Conservation (phyloP, 768 basidiomycete genomes). For the Mrakia frigida region DNA sequence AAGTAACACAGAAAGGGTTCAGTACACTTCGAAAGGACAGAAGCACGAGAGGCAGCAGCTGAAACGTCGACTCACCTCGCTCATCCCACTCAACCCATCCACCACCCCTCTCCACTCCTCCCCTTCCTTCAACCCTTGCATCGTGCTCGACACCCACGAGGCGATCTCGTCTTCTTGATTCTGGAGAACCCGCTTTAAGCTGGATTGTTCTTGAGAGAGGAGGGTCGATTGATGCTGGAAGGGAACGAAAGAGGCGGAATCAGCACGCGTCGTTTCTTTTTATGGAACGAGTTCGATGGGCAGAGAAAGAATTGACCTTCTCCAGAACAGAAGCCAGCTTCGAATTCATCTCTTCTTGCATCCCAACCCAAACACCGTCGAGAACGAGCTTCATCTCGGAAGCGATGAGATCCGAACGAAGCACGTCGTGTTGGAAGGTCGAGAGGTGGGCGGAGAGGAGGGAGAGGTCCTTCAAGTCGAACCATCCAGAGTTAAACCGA, state of each 20-base stretch:
- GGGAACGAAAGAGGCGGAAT: background rate
- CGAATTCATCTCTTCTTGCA: background rate
- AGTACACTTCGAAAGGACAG: no score
- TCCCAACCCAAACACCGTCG: background rate
- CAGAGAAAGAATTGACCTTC: background rate
- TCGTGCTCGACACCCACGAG: background rate
- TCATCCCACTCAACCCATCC: background rate
- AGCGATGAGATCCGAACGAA: background rate
- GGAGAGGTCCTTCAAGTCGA: background rate
- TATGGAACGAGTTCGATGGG: background rate
- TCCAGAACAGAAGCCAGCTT: background rate
- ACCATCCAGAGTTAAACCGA: background rate
- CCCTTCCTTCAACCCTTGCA: background rate
- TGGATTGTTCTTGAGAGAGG: background rate
- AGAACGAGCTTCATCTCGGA: background rate
- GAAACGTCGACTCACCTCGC: slow-evolving; percentile 2
- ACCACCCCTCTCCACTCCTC: background rate
- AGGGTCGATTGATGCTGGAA: background rate
- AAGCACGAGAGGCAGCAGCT: no score
- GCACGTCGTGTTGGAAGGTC: background rate
- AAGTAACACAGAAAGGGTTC: no score
- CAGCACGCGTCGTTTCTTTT: background rate
- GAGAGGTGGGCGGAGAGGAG: background rate
- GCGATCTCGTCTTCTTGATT: background rate
- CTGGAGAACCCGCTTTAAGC: background rate